Evolutionary conservation across 495 filamentous ascomycete species (phyloP), one percentile per base, ranked within the genome.

Genomic region (Oidiodendron maius): DNA sequence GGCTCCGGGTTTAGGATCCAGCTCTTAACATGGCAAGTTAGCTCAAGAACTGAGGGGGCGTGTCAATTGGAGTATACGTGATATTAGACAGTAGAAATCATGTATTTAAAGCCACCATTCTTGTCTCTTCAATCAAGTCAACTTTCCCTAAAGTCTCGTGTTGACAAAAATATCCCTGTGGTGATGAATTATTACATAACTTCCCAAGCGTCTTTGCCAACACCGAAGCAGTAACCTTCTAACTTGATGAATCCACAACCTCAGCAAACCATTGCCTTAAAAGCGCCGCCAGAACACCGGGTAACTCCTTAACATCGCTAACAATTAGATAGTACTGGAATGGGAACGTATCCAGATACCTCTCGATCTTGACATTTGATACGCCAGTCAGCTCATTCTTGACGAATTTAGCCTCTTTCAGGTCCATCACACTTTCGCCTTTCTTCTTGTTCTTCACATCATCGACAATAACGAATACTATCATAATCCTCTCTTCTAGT

Each of bases 211-310:
- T n/a, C n/a, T n/a, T n/a, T n/a, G n/a, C n/a, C n/a, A 30, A 30
- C 26, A 30, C 26, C 26, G 5, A 30, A 30, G 5, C 5, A 30
- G 12, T 30, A 46, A 39, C 1, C 40, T 16, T 45, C 16, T 28
- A 58, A 50, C 22, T 37, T 40, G 22, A 50, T 43, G 60, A 70
- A 68, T 82, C 82, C 44, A 81, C 85, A 50, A 97, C 89, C 74
- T 99, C 94, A 2, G 82, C 80, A 77, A 99, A 94, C 93, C 94
- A 97, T 56, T 91, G 91, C 65, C 91, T 87, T 68, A 99, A 74
- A 51, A 95, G 78, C 51, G 80, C 84, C 17, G 89, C 88, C 68
- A 97, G 64, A 44, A 96, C 87, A 17, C 83, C 82, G 18, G 94
- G 94, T 52, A 99, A 71, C 66, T 96, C 90, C 56, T 81, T 81